Evolutionary conservation across 306 rosid genomes (phyloP).

Genomic region (Vachellia pachyceras): DNA sequence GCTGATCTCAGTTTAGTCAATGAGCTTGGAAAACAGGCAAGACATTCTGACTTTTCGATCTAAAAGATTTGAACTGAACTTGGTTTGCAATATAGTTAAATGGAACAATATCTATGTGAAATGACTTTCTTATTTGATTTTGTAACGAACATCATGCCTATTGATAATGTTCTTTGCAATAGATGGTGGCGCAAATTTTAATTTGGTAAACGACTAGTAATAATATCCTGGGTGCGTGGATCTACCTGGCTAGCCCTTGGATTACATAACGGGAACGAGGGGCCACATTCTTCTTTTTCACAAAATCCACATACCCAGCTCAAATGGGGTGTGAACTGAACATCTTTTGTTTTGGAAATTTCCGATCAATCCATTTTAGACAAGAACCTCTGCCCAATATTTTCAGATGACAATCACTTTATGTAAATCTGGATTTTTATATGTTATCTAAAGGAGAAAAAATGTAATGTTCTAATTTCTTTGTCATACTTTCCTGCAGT

Average conservation of each 20-base stretch:
- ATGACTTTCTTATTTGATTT: neutral
- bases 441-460: constrained; percentile 15
- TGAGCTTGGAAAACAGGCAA: constrained; percentile 95
- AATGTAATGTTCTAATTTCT: neutral
- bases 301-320: neutral
- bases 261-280: neutral
- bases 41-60: constrained; percentile 28
- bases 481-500: neutral
- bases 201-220: neutral
- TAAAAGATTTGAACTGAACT: constrained; percentile 20
- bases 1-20: constrained; percentile 85
- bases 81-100: constrained; percentile 7
- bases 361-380: neutral
- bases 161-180: neutral
- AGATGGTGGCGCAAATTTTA: neutral
- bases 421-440: neutral
- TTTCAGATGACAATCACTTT: neutral
- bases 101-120: neutral
- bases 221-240: neutral
- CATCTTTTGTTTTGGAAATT: neutral
- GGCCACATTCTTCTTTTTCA: neutral
- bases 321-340: neutral
- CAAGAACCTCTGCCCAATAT: neutral
- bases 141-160: neutral
- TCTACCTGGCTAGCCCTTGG: neutral